Percentiles rank a stretch among this genome's conserved stretches.
These are phyloP conservation scores for Dorcoceras hygrometricum DNA, from an alignment of 257 asterid species.

Conservation along the genomic window DNA sequence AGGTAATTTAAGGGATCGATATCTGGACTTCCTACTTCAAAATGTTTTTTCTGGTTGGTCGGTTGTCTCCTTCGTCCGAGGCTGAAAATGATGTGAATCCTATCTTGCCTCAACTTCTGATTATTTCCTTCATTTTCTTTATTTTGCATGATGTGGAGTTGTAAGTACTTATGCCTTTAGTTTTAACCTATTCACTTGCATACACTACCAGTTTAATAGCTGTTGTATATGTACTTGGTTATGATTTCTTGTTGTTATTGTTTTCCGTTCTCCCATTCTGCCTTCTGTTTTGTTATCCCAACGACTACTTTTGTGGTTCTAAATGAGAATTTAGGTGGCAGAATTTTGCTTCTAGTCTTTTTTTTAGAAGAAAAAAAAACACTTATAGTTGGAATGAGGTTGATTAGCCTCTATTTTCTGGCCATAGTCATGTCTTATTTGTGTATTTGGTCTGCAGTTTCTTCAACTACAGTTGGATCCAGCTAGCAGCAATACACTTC, in stretches of 20 bases:
- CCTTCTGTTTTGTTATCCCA: neutral
- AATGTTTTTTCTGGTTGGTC: neutral
- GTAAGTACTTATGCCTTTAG: neutral
- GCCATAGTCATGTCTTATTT: constrained; percentile 1
- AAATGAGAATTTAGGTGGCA: neutral
- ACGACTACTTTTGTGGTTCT: constrained; percentile 1
- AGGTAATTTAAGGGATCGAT: constrained; percentile 46
- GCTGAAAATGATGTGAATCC: neutral
- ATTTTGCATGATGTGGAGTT: neutral
- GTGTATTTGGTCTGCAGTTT: constrained; percentile 54
- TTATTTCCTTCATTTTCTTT: neutral
- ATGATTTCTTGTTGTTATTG: neutral
- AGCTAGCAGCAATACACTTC: constrained; percentile 79
- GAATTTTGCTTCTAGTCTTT: neutral
- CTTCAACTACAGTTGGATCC: constrained; percentile 97
- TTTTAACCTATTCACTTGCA: neutral
- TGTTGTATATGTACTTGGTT: neutral
- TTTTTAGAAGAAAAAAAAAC: too few species aligned
- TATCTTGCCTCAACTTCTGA: neutral
- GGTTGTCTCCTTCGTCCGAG: neutral
- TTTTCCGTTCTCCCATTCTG: neutral
- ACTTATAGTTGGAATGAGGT: neutral
- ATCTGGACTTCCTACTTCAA: neutral
- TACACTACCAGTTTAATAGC: neutral
- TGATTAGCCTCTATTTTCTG: neutral